Evolutionary conservation across 2,329 filamentous ascomycete genomes (phyloP).

Genomic region (Cladophialophora carrionii): DNA sequence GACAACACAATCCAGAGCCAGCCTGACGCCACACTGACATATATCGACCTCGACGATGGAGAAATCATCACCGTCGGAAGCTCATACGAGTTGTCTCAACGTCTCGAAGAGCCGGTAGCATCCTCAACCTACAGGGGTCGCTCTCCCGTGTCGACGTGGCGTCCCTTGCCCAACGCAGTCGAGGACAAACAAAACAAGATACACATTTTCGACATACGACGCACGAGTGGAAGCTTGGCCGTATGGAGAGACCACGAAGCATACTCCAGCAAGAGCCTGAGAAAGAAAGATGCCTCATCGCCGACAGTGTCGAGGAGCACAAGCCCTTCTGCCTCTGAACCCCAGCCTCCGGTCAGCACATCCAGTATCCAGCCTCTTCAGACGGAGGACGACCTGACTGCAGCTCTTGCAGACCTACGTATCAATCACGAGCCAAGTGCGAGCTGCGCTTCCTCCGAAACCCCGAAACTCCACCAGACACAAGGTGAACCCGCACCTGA

Average conservation of each 20-base stretch:
- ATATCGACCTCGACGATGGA: slow-evolving; percentile 53
- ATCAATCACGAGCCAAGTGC: background rate
- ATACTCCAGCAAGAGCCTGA: slow-evolving; percentile 30
- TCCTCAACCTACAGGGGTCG: slow-evolving; percentile 1
- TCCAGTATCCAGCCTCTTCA: background rate
- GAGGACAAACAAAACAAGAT: slow-evolving; percentile 40
- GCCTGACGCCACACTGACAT: slow-evolving; percentile 50
- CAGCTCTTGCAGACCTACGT: background rate
- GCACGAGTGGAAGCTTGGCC: slow-evolving; percentile 29
- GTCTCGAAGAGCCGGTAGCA: slow-evolving; percentile 48
- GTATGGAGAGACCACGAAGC: slow-evolving; percentile 38
- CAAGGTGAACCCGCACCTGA: slow-evolving; percentile 45
- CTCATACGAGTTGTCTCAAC: slow-evolving; percentile 52
- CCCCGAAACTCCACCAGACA: slow-evolving; percentile 20
- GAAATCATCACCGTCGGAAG: slow-evolving; percentile 54
- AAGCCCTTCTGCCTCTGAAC: background rate
- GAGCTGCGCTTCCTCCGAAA: background rate
- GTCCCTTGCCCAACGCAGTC: slow-evolving; percentile 12
- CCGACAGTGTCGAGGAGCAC: background rate
- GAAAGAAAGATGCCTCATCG: background rate
- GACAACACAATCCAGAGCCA: slow-evolving; percentile 48
- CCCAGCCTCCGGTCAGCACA: background rate
- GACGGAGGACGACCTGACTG: no score
- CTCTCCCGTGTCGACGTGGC: slow-evolving; percentile 15
- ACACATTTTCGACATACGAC: slow-evolving; percentile 52